phyloP scores from a whole-genome alignment of 139 green algal genomes.

The Limnomonas spitsbergensis region DNA sequence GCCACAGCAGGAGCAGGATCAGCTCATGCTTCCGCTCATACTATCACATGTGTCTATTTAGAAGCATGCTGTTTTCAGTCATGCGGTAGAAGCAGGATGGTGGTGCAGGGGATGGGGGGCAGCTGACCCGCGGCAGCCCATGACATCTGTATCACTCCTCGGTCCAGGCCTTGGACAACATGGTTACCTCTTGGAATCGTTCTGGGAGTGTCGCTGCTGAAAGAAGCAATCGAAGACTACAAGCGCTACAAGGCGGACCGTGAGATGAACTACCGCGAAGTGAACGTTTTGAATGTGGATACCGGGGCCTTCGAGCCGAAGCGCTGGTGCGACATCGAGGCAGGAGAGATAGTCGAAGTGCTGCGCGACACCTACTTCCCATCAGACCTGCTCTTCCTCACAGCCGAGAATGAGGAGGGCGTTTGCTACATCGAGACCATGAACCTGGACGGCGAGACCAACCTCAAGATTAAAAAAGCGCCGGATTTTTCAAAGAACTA shows the following conservation, averaged over 20 bases:
- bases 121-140: neutral
- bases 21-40: too few species aligned
- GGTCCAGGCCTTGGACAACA: conserved; percentile 31
- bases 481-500: conserved; percentile 63
- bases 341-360: conserved; percentile 64
- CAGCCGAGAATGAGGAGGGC: conserved; percentile 60
- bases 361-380: conserved; percentile 71
- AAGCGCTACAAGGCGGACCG: conserved; percentile 71
- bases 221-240: conserved; percentile 74
- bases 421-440: conserved; percentile 86
- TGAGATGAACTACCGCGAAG: conserved; percentile 63
- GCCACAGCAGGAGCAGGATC: neutral
- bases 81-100: neutral
- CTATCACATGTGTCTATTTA: too few species aligned
- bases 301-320: conserved; percentile 22
- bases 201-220: conserved; percentile 71
- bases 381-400: conserved; percentile 81
- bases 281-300: conserved; percentile 50
- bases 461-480: conserved; percentile 87
- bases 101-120: too few species aligned
- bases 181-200: conserved; percentile 68
- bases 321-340: conserved; percentile 58
- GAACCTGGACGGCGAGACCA: conserved; percentile 93
- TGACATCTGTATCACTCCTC: neutral
- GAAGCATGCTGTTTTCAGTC: neutral